A percentile compares a stretch with the other conserved stretches of the same genome.
These are phyloP conservation scores for Pouteria campechiana DNA, from an alignment of 179 eudicot species.

Conservation along the genomic window DNA sequence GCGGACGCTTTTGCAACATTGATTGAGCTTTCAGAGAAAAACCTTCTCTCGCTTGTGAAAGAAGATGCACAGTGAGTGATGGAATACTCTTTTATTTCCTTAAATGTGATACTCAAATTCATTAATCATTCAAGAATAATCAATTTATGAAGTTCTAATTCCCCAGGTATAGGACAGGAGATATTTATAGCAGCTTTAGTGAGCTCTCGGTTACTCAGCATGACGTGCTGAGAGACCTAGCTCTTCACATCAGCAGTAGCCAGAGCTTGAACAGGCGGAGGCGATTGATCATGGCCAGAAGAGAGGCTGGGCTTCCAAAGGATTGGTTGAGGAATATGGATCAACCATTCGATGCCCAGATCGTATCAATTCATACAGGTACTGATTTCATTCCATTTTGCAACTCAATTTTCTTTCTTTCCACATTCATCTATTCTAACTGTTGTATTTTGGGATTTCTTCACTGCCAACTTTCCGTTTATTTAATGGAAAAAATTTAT, in stretches of 20 bases:
- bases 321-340: slow-evolving; percentile 74
- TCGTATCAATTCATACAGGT: slow-evolving; percentile 78
- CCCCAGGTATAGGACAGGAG: slow-evolving; percentile 48
- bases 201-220: slow-evolving; percentile 75
- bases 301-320: slow-evolving; percentile 57
- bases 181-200: slow-evolving; percentile 55
- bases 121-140: no score
- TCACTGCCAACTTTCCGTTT: no score
- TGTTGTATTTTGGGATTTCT: no score
- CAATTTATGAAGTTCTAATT: background rate
- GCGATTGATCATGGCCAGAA: slow-evolving; percentile 66
- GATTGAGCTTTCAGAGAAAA: slow-evolving; percentile 68
- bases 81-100: background rate
- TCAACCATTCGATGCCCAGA: slow-evolving; percentile 53
- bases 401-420: no score
- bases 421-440: no score
- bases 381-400: no score
- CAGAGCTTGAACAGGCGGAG: slow-evolving; percentile 36
- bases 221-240: slow-evolving; percentile 87
- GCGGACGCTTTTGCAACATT: slow-evolving; percentile 73
- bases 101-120: no score
- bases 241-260: slow-evolving; percentile 50
- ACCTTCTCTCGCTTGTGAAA: slow-evolving; percentile 58
- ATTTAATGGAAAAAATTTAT: no score
- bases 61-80: slow-evolving; percentile 45